Evolutionary conservation across 768 basidiomycete species (phyloP), one percentile per base, ranked within the genome.

Genomic region (Tephrocybe sp.): DNA sequence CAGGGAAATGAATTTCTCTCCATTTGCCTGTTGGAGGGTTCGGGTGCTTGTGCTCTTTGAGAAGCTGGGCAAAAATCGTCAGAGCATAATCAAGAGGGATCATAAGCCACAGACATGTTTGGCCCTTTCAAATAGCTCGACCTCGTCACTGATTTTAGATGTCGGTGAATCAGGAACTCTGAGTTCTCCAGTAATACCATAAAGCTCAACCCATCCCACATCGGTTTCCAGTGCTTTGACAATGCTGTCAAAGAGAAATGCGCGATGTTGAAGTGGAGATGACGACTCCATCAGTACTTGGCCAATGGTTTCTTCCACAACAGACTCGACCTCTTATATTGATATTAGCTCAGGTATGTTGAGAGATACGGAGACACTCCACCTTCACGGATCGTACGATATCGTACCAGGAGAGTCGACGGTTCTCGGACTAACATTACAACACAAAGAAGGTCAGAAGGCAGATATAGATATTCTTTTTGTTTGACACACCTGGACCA

Each of bases 311-410:
- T 69, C 57, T 48, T 81, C 76, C 12, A 89, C 76, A 30, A 89
- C 64, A 6, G 72, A 69, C 59, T 83, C 84, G 4, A 87, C 82
- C 71, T 92, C 90, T 91, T 54, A 4, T n/a, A 38, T 19, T 19
- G 21, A 19, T 42, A 44, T 18, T 19, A 30, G 43, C 21, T 42
- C 11, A 18, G 10, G 3, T 6, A n/a, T 1, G 4, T 11, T 6
- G 9, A 3, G 30, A 13, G 39, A 33, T 16, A 16, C 45, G 41
- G 10, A 25, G 11, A 5, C 11, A 29, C 43, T 63, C 38, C 51
- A 91, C 93, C 93, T 75, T 94, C 91, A 16, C 84, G 83, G 21
- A 95, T 68, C 71, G 84, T 83, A 30, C 89, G 81, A 66, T 93
- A 97, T 42, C 71, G 76, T 50, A 97, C 84, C 19, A 75, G 68